These are phyloP conservation scores for Komagataella populi DNA, from an alignment of 805 yeast genomes.

Conservation along the genomic window DNA sequence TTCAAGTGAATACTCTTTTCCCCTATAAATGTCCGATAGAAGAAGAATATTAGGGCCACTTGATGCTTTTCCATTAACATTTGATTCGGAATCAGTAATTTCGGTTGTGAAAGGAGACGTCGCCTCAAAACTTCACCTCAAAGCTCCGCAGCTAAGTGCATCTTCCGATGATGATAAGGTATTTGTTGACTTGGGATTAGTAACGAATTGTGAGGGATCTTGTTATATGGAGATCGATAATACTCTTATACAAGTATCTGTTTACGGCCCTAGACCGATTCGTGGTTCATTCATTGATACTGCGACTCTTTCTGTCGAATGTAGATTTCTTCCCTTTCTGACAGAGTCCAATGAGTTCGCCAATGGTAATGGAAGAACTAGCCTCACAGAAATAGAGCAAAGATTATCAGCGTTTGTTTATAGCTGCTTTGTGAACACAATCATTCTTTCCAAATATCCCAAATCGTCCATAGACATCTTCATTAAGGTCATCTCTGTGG, in stretches of 20 bases:
- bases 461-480: slow-evolving; percentile 79
- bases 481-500: slow-evolving; percentile 47
- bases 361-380: slow-evolving; percentile 16
- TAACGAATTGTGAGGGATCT: slow-evolving; percentile 71
- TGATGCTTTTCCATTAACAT: slow-evolving; percentile 40
- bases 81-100: slow-evolving; percentile 12
- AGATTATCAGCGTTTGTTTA: slow-evolving; percentile 27
- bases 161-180: slow-evolving; percentile 21
- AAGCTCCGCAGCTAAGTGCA: slow-evolving; percentile 2
- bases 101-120: slow-evolving; percentile 3
- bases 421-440: slow-evolving; percentile 24
- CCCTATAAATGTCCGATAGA: slow-evolving; percentile 45
- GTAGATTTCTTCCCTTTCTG: slow-evolving; percentile 36
- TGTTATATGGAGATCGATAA: slow-evolving; percentile 60
- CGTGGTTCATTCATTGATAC: slow-evolving; percentile 57
- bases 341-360: slow-evolving; percentile 22
- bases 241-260: slow-evolving; percentile 49
- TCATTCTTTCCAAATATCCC: slow-evolving; percentile 65
- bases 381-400: slow-evolving; percentile 26
- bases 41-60: slow-evolving; percentile 79
- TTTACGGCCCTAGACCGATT: slow-evolving; percentile 82
- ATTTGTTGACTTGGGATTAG: slow-evolving; percentile 49
- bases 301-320: slow-evolving; percentile 52
- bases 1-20: background rate
- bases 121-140: slow-evolving; percentile 7